These are phyloP conservation scores for Colletotrichum tamarilloi DNA, from an alignment of 2,329 filamentous ascomycete genomes.

Conservation along the genomic window DNA sequence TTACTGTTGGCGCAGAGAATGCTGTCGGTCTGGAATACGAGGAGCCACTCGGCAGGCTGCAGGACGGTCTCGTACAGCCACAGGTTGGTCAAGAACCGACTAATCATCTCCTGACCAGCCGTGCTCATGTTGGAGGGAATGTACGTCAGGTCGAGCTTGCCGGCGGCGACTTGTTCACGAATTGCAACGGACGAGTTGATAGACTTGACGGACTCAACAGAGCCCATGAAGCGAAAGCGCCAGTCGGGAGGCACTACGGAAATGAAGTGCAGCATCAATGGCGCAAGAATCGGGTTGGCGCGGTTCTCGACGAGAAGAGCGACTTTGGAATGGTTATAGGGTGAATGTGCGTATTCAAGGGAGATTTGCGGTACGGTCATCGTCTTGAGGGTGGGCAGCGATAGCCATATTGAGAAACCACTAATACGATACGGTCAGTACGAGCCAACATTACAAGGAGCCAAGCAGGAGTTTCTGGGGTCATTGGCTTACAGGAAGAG, in stretches of 20 bases:
- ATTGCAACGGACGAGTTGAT: conserved; percentile 60
- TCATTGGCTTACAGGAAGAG: conserved; percentile 45
- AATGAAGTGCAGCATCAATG: conserved; percentile 67
- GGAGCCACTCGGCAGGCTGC: conserved; percentile 62
- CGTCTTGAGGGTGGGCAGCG: conserved; percentile 37
- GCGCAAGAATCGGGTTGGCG: conserved; percentile 59
- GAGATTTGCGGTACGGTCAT: conserved; percentile 43
- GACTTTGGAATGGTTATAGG: conserved; percentile 62
- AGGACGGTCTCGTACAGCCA: conserved; percentile 64
- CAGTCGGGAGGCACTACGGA: conserved; percentile 65
- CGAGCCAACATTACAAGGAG: background rate
- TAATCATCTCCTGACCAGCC: conserved; percentile 62
- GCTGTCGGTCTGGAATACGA: conserved; percentile 66
- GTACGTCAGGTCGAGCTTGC: conserved; percentile 62
- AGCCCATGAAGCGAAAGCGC: conserved; percentile 67
- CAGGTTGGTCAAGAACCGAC: conserved; percentile 61
- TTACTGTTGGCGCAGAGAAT: conserved; percentile 65
- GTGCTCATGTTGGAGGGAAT: conserved; percentile 65
- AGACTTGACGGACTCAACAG: conserved; percentile 53
- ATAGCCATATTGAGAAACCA: conserved; percentile 37
- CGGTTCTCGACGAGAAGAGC: conserved; percentile 67
- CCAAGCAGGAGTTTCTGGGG: background rate
- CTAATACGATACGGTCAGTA: conserved; percentile 25
- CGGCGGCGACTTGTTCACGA: conserved; percentile 52
- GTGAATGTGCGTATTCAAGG: conserved; percentile 48